A percentile compares a stretch with the other conserved stretches of the same genome.
These are phyloP conservation scores for Talaromyces sp. DNA, from an alignment of 2,329 filamentous ascomycete genomes.

Conservation along the genomic window DNA sequence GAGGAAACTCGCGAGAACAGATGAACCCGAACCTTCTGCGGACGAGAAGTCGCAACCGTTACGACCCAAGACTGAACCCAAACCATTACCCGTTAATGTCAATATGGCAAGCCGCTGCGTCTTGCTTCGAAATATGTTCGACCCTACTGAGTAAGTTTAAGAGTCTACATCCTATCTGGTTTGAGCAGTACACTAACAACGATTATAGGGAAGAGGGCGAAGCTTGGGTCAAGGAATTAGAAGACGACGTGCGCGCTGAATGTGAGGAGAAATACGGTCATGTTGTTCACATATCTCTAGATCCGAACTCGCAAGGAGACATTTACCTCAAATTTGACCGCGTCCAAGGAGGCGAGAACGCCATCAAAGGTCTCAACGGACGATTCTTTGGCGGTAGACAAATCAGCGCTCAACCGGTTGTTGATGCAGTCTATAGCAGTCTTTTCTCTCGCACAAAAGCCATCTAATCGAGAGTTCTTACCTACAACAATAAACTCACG, in stretches of 20 bases:
- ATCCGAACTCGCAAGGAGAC: slow-evolving; percentile 89
- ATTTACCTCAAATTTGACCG: slow-evolving; percentile 98
- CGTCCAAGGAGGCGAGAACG: slow-evolving; percentile 91
- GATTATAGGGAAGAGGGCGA: slow-evolving; percentile 71
- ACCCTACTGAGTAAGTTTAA: slow-evolving; percentile 73
- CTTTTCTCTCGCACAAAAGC: slow-evolving; percentile 83
- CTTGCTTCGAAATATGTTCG: slow-evolving; percentile 91
- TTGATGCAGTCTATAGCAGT: slow-evolving; percentile 98
- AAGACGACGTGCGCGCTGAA: slow-evolving; percentile 87
- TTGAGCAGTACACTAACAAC: neutral
- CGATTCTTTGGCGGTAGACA: slow-evolving; percentile 89
- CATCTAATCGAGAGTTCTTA: slow-evolving; percentile 49
- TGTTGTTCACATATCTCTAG: slow-evolving; percentile 93
- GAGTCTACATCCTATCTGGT: neutral
- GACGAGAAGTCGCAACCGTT: slow-evolving; percentile 66
- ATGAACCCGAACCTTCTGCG: slow-evolving; percentile 62
- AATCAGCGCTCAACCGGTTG: slow-evolving; percentile 91
- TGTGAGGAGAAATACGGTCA: slow-evolving; percentile 94
- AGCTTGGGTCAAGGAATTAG: slow-evolving; percentile 84
- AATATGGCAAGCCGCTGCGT: slow-evolving; percentile 93
- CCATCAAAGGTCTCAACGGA: slow-evolving; percentile 95
- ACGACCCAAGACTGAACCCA: slow-evolving; percentile 73
- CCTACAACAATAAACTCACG: neutral
- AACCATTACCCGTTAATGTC: slow-evolving; percentile 75
- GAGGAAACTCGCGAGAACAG: slow-evolving; percentile 94